phyloP scores from a whole-genome alignment of 2,329 filamentous ascomycete genomes.

The Diaporthe eres region DNA sequence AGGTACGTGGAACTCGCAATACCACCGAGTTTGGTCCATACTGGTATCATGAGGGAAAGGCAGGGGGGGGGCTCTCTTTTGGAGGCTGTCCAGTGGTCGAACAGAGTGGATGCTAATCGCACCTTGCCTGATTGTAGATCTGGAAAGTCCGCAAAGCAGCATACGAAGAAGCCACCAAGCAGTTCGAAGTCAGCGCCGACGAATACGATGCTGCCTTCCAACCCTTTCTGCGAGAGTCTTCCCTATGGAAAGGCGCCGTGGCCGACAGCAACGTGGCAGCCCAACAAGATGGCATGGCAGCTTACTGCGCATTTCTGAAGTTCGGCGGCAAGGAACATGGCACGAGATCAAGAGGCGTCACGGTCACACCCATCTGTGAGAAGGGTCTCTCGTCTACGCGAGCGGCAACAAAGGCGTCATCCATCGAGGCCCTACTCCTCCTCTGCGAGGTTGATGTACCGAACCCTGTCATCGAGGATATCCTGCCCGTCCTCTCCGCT shows the following conservation, averaged over 20 bases:
- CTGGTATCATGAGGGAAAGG: background rate
- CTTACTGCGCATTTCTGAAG: conserved; percentile 92
- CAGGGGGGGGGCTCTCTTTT: background rate
- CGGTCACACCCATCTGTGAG: conserved; percentile 85
- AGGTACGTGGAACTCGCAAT: conserved; percentile 62
- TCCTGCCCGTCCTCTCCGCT: conserved; percentile 85
- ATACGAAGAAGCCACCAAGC: conserved; percentile 92
- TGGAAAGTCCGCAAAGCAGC: conserved; percentile 98
- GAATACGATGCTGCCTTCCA: conserved; percentile 89
- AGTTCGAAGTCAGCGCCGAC: conserved; percentile 86
- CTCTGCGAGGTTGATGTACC: conserved; percentile 92
- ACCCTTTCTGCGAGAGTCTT: conserved; percentile 87
- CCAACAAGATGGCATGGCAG: conserved; percentile 90
- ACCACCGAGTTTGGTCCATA: background rate
- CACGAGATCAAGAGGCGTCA: conserved; percentile 80
- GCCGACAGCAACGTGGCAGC: conserved; percentile 97
- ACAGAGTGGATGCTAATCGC: background rate
- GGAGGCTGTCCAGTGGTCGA: background rate
- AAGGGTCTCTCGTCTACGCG: conserved; percentile 92
- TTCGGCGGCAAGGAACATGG: conserved; percentile 87
- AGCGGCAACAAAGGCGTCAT: conserved; percentile 88
- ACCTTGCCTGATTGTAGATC: conserved; percentile 63
- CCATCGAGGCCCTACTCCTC: conserved; percentile 87
- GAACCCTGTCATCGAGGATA: conserved; percentile 89
- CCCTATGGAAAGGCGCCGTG: conserved; percentile 92